Evolutionary conservation across 371 early-diverging fungal genomes (phyloP).

Genomic region (Syncephalastrum sp.): DNA sequence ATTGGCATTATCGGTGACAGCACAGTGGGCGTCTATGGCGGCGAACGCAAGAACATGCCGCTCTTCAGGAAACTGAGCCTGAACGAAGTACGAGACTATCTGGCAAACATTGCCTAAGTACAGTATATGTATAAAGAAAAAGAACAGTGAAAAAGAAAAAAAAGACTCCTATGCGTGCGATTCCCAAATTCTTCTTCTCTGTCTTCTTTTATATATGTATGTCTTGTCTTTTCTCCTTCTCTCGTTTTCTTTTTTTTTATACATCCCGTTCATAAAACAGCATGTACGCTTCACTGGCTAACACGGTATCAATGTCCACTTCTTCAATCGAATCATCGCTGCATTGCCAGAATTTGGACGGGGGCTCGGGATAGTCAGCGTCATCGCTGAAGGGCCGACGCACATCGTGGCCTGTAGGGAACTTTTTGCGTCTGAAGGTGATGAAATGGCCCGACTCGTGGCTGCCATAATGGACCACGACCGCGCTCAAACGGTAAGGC

Average conservation of each 20-base stretch:
- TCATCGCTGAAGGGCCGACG: constrained; percentile 27
- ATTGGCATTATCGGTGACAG: constrained; percentile 86
- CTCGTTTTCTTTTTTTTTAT: constrained; percentile 14
- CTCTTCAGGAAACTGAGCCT: constrained; percentile 76
- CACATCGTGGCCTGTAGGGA: constrained; percentile 57
- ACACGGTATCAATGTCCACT: constrained; percentile 67
- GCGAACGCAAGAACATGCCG: constrained; percentile 52
- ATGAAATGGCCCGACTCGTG: constrained; percentile 43
- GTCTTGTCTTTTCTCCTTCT: constrained; percentile 4
- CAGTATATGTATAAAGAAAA: not conserved
- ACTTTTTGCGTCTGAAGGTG: constrained; percentile 18
- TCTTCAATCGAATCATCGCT: constrained; percentile 88
- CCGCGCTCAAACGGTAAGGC: constrained; percentile 76
- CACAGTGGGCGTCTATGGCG: constrained; percentile 61
- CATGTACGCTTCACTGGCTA: constrained; percentile 34
- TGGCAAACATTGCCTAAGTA: constrained; percentile 85
- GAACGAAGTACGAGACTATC: constrained; percentile 91
- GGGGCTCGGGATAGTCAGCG: constrained; percentile 29
- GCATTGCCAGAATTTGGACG: constrained; percentile 70
- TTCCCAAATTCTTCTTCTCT: constrained; percentile 7
- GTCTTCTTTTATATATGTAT: constrained; percentile 2
- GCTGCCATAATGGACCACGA: constrained; percentile 87
- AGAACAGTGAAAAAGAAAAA: not conserved
- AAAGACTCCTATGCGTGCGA: not conserved
- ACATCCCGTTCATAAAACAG: constrained; percentile 16